Percentiles rank a stretch among this genome's conserved stretches.
Evolutionary conservation across 345 rosid species (phyloP).

Genomic region (Triadica sebifera): DNA sequence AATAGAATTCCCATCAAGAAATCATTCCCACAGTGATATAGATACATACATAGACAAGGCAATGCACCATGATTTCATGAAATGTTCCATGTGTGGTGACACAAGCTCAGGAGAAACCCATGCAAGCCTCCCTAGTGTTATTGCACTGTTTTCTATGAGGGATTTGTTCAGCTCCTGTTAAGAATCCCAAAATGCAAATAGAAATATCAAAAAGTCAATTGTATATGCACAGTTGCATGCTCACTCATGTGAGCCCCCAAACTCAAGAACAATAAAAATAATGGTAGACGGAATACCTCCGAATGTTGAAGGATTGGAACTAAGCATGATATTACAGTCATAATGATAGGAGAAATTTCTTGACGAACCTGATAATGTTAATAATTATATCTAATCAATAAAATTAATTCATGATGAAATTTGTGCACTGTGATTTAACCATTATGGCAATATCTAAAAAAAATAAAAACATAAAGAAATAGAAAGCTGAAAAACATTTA

Average conservation of each 20-base stretch:
- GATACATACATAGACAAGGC: constrained; percentile 67
- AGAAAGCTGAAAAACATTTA: constrained; percentile 14
- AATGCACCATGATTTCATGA: constrained; percentile 93
- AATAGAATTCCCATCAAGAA: constrained; percentile 9
- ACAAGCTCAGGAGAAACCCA: constrained; percentile 98
- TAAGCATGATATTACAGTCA: constrained; percentile 63
- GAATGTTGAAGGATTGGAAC: constrained; percentile 78
- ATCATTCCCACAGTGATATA: background rate
- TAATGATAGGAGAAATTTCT: constrained; percentile 82
- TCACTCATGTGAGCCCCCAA: background rate
- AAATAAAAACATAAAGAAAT: background rate
- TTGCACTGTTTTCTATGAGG: constrained; percentile 91
- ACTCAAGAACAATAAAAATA: background rate
- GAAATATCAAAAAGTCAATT: background rate
- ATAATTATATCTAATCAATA: constrained; percentile 1
- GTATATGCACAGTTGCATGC: background rate
- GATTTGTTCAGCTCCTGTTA: constrained; percentile 81
- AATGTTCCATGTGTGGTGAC: constrained; percentile 98
- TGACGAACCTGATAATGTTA: constrained; percentile 62
- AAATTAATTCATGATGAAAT: background rate
- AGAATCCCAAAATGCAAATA: constrained; percentile 18
- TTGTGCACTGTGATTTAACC: background rate
- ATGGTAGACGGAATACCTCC: constrained; percentile 44
- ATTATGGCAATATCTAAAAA: background rate
- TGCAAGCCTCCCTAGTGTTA: constrained; percentile 94